Evolutionary conservation across 2,329 filamentous ascomycete species (phyloP).

Genomic region (Arachnopeziza araneosa): DNA sequence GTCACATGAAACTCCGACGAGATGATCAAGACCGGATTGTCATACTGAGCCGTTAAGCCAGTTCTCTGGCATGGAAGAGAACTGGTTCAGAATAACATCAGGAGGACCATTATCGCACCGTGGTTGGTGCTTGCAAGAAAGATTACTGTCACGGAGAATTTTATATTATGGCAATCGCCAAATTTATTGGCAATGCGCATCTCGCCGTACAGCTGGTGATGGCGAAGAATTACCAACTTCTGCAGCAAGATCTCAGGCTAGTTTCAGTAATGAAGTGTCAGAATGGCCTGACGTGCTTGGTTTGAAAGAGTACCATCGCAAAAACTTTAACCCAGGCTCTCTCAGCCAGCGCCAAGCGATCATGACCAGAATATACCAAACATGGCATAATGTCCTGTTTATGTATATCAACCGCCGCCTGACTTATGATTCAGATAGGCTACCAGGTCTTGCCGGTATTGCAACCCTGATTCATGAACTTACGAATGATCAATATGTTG

Average conservation of each 20-base stretch:
- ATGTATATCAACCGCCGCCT: conserved; percentile 1
- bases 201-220: conserved; percentile 1
- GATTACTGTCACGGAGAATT: not conserved
- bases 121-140: conserved; percentile 1
- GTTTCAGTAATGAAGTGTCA: not conserved
- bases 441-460: conserved; percentile 8
- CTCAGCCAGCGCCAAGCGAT: not conserved
- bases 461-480: not conserved
- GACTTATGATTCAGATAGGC: conserved; percentile 1
- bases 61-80: conserved; percentile 9
- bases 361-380: not conserved
- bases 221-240: not conserved
- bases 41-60: not conserved
- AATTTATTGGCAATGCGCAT: conserved; percentile 3
- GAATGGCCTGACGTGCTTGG: conserved; percentile 5
- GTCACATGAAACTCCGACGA: not conserved
- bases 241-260: not conserved
- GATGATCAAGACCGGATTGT: not conserved
- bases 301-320: not conserved
- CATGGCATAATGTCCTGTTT: conserved; percentile 2
- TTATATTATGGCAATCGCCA: conserved; percentile 1
- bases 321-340: not conserved
- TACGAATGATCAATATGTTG: conserved; percentile 6
- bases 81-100: conserved; percentile 2
- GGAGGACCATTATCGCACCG: not conserved